Conservation (phyloP, 768 basidiomycete species). For the Kwoniella sp. region DNA sequence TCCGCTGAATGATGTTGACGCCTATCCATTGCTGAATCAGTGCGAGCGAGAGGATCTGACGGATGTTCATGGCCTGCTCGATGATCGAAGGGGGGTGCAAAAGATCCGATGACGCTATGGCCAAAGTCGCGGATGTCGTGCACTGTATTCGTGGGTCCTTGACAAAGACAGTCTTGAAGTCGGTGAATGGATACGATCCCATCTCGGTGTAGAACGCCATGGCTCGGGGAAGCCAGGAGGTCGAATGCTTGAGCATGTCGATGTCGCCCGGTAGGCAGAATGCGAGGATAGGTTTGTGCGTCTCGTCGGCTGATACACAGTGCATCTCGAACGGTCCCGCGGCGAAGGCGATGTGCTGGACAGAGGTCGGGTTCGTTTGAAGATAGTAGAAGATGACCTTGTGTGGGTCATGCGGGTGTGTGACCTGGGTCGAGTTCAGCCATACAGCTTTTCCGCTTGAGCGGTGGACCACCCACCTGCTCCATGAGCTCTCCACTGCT, state of each 20-base stretch:
- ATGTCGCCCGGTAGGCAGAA: conserved; percentile 91
- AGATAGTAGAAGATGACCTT: conserved; percentile 93
- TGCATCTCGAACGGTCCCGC: conserved; percentile 87
- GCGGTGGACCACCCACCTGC: conserved; percentile 58
- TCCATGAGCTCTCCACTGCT: conserved; percentile 94
- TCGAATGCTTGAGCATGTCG: conserved; percentile 63
- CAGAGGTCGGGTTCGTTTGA: conserved; percentile 78
- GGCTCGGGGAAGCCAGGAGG: conserved; percentile 72
- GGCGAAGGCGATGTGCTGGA: conserved; percentile 94
- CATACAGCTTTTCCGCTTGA: background rate
- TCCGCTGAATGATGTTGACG: conserved; percentile 88
- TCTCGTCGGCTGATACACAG: conserved; percentile 55
- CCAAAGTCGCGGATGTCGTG: conserved; percentile 78
- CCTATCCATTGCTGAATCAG: conserved; percentile 96
- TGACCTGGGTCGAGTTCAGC: conserved; percentile 57
- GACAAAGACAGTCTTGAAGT: conserved; percentile 90
- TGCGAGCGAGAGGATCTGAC: conserved; percentile 78
- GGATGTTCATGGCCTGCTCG: conserved; percentile 86
- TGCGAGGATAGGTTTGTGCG: conserved; percentile 63
- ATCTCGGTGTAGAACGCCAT: conserved; percentile 88
- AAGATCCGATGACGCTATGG: conserved; percentile 72
- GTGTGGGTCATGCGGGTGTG: conserved; percentile 86
- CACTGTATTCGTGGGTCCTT: conserved; percentile 77
- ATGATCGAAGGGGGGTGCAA: conserved; percentile 83
- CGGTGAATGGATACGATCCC: conserved; percentile 88